Evolutionary conservation across 2,329 filamentous ascomycete genomes (phyloP), one percentile per base, ranked within the genome.

Genomic region (Aotearoamyces nothofagi): DNA sequence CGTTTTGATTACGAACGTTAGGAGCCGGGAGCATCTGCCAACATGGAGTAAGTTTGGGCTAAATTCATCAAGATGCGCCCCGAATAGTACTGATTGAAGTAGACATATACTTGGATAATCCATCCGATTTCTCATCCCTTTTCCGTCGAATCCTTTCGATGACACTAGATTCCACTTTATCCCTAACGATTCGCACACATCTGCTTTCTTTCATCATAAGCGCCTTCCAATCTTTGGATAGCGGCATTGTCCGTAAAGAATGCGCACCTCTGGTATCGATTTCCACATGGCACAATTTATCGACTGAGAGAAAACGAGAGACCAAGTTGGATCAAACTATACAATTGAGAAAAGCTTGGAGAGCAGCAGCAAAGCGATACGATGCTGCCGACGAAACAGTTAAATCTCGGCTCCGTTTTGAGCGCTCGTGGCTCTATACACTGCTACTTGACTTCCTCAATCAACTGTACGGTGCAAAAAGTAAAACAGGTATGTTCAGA

Each of bases 251-350:
- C 27, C 76, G 90, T 37, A 96, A 94, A 52, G 90, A 98, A 60
- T 96, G 90, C 53, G 90, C 87, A 5, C 83, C 92, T 2, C 60
- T 98, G 29, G 87, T 98, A 12, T 90, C 84, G 9, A 93, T 98
- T 43, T 78, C 81, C 1, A 83, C 90, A 43, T 98, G 90, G 90
- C 82, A 96, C 46, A 92, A 93, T 47, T 58, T 98, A 20, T 79
- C 81, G 16, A 79, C 69, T 32, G 83, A 92, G 17, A 64, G 67
- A 33, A 69, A 74, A 37, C 70, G 83, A 40, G 81, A 92, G 31
- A 59, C 60, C 17, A 69, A 74, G 31, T 63, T 98, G 16, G 73
- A 81, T 24, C 74, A 80, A 40, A 68, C 69, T 26, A 56, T 70
- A n/a, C 75, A 81, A 39, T 55, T 92, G 43, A 76, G 71, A 49